phyloP scores from a whole-genome alignment of 2,329 filamentous ascomycete species.

The Colletotrichum sublineola region DNA sequence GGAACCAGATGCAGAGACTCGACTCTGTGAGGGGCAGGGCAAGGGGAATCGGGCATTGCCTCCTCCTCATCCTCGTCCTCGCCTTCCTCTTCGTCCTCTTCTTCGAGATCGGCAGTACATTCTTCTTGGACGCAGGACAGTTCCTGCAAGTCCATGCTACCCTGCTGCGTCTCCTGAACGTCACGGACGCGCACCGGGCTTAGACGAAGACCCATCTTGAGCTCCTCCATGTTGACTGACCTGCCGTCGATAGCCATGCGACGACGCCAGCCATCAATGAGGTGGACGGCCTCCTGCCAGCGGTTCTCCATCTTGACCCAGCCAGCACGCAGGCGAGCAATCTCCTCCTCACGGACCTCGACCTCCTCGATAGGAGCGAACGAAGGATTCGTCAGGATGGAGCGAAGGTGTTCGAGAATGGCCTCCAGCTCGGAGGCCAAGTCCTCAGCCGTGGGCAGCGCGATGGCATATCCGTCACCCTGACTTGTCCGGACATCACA shows the following conservation, averaged over 20 bases:
- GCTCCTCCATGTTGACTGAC: constrained; percentile 76
- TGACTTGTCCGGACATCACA: constrained; percentile 53
- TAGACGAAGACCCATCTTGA: constrained; percentile 76
- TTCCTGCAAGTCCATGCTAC: constrained; percentile 51
- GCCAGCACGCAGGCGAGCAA: constrained; percentile 82
- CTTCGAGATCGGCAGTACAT: constrained; percentile 60
- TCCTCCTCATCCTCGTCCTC: constrained; percentile 26
- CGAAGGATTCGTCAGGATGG: constrained; percentile 91
- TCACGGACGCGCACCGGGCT: constrained; percentile 70
- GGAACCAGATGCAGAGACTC: constrained; percentile 59
- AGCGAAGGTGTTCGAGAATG: constrained; percentile 84
- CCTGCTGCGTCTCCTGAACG: constrained; percentile 61
- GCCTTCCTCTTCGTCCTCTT: constrained; percentile 45
- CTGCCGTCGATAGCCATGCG: constrained; percentile 80
- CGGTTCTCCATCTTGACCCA: constrained; percentile 95
- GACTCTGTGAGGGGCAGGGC: constrained; percentile 45
- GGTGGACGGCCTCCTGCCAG: constrained; percentile 88
- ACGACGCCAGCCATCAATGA: constrained; percentile 94
- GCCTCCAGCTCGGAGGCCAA: constrained; percentile 81
- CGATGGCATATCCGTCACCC: constrained; percentile 48
- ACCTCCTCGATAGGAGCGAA: constrained; percentile 97
- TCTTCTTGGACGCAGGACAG: constrained; percentile 52
- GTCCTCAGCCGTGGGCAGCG: constrained; percentile 66
- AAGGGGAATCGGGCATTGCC: constrained; percentile 47
- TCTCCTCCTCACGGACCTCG: constrained; percentile 91